A percentile compares a stretch with the other conserved stretches of the same genome.
Evolutionary conservation across 169 alveolate genomes (phyloP).

Genomic region (Plasmodium inui): DNA sequence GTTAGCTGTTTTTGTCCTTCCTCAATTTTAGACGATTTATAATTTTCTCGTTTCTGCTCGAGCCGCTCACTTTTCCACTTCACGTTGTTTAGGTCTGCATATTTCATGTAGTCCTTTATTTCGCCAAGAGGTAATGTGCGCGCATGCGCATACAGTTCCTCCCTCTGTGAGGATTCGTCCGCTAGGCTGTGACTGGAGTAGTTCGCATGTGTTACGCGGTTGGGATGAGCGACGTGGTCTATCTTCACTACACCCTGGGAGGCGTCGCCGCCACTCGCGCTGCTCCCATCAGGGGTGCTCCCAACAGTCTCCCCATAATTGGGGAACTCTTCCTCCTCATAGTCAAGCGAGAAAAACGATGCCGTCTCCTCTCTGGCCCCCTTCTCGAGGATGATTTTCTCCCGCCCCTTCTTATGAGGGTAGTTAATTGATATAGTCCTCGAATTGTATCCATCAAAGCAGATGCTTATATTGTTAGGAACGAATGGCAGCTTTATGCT

Average conservation of each 20-base stretch:
- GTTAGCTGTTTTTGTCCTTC: constrained; percentile 57
- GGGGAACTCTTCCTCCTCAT: constrained; percentile 1
- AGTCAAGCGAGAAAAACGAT: constrained; percentile 59
- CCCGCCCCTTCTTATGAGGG: constrained; percentile 73
- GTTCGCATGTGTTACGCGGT: background rate
- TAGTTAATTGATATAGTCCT: constrained; percentile 42
- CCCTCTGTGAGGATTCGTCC: background rate
- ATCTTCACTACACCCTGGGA: background rate
- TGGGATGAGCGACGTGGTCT: background rate
- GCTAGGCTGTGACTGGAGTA: background rate
- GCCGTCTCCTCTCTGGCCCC: background rate
- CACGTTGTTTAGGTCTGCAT: background rate
- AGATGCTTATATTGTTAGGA: constrained; percentile 30
- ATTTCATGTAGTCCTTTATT: background rate
- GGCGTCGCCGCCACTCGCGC: background rate
- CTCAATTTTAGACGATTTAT: constrained; percentile 43
- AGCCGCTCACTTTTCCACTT: background rate
- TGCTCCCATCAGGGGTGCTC: background rate
- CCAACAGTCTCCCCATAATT: background rate
- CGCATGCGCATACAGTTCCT: background rate
- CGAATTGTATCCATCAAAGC: constrained; percentile 70
- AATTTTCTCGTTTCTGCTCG: constrained; percentile 8
- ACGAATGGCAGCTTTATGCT: constrained; percentile 57
- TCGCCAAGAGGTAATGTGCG: background rate
- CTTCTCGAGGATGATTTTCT: constrained; percentile 66